Evolutionary conservation across 2,329 filamentous ascomycete genomes (phyloP), one percentile per base, ranked within the genome.

Genomic region (Boeremia lycopersici): DNA sequence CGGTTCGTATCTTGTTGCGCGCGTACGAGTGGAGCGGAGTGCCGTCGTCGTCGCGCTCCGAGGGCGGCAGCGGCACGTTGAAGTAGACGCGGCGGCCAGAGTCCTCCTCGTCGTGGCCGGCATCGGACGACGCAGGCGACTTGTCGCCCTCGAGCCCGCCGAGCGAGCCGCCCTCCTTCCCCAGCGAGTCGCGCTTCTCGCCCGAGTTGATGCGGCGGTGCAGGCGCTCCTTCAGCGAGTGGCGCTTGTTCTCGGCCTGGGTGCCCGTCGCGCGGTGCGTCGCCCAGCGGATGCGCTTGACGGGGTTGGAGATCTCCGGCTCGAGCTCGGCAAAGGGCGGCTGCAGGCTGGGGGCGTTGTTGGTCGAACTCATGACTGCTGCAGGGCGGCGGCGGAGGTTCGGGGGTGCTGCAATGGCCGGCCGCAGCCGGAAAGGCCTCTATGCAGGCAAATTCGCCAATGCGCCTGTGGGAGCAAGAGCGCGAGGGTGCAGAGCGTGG

Each of bases 1-100:
- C 91, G 3, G 95, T 99, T 65, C 96, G 85, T 74, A 99, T 96
- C 82, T 99, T 99, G 81, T 99, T 99, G 63, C 93, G 84, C 43
- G 90, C 84, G 75, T 89, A 99, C 19, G 84, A 80, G 53, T 84
- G 81, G 48, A 80, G 74, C 2, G 92, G 89, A 55, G 86, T 82
- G 31, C 93, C 95, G 41, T 96, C 86, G 58, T 95, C 90, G 70
- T 97, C 91, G 67, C 88, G 82, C 61, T 89, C 84, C 23, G 88
- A 83, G 38, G 83, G 79, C 0, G 95, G 92, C 47, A 99, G 80
- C 7, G 91, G 88, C 28, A 88, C 76, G 75, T 97, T 97, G 82
- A 98, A 95, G 78, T 89, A 98, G 58, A 97, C 80, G 54, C 78
- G 85, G 63, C 90, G 70, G 30, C 72, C 72, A 7, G 57, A 50